Base-by-base conservation (phyloP, 2,329 filamentous ascomycete genomes). In the Fusarium sp. region DNA sequence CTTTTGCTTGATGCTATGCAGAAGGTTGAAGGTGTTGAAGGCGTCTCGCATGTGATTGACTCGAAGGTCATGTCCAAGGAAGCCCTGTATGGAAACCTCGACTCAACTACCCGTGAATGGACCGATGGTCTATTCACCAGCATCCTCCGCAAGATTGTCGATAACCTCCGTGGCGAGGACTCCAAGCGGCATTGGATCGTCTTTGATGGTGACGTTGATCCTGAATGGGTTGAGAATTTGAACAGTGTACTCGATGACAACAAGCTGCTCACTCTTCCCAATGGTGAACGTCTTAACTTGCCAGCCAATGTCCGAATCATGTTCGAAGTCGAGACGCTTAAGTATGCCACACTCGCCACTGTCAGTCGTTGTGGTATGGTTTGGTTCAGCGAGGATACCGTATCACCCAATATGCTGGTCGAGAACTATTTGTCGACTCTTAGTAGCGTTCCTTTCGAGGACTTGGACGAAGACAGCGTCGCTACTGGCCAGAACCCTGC, bases 61-160 rank as follows among this genome's bases (percentile, higher is more conserved):
- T 96, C 95, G 39, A 99, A 99, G 82, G 96, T 99, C 78, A 99
- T 99, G 96, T 97, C 94, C 51, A 99, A 99, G 81, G 96, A 99
- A 81, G 92, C 93, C 23, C 84, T 99, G 6, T 99, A 99, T 75
- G 96, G 96, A 76, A 97, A 90, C 72, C 86, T 99, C 47, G 96
- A 99, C 78, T 94, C 93, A 59, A 99, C 96, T 4, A 99, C 96
- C 3, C 89, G 96, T 73, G 96, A 99, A 79, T 99, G 96, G 96
- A 99, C 96, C 0, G 96, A 99, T 74, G 96, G 96, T 79, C 85
- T 99, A 12, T 99, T 99, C 77, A 99, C 96, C 10, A 97, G 95
- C 77, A 99, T 97, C 68, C 84, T 99, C 40, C 91, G 96, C 74
- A 99, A 98, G 83, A 98, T 99, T 73, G 95, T 99, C 52, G 96